These are phyloP conservation scores for Gaultheria prostrata DNA, from an alignment of 148 eudicot genomes.

Conservation along the genomic window DNA sequence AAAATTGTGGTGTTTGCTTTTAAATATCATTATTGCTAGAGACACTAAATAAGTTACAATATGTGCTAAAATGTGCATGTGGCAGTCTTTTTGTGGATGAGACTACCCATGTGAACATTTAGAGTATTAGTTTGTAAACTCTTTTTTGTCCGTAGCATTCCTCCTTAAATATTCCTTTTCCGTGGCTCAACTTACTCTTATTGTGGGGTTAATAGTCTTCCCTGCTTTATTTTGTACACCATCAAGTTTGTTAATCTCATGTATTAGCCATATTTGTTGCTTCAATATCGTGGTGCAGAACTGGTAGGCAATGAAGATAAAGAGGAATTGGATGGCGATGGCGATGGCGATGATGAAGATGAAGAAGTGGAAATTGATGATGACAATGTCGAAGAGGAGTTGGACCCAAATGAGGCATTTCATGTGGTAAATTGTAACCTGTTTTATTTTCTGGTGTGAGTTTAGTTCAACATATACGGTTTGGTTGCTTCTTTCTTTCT, in stretches of 20 bases:
- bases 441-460: conserved; percentile 4
- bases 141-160: too few species aligned
- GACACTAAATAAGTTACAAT: too few species aligned
- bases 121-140: too few species aligned
- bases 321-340: conserved; percentile 42
- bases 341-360: too few species aligned
- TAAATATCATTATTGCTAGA: too few species aligned
- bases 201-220: neutral
- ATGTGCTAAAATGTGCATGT: too few species aligned
- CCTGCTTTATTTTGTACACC: neutral
- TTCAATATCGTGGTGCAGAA: conserved; percentile 37
- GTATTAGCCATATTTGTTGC: neutral
- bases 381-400: conserved; percentile 66
- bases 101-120: too few species aligned
- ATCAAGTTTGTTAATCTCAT: neutral
- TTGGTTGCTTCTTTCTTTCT: conserved; percentile 3
- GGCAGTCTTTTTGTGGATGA: too few species aligned
- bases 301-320: conserved; percentile 45
- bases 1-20: neutral
- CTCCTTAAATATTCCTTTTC: neutral
- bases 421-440: conserved; percentile 38
- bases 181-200: neutral
- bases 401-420: conserved; percentile 52
- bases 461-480: neutral
- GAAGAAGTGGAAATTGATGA: conserved; percentile 71